Conservation (phyloP, 441 rosid species). For the Melastoma candidum region DNA sequence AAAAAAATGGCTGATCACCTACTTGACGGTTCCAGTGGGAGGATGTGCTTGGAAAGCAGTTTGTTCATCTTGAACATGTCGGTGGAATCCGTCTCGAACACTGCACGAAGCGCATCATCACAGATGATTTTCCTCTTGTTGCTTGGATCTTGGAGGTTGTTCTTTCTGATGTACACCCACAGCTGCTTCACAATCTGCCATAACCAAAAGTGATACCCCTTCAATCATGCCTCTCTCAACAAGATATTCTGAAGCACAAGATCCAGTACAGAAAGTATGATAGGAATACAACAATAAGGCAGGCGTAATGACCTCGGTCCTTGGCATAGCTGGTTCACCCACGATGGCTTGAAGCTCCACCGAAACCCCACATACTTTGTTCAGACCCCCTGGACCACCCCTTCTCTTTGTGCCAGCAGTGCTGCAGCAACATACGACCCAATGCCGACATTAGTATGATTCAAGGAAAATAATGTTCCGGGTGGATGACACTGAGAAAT, state of each 20-base stretch:
- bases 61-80: constrained; percentile 99
- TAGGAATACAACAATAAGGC: no score
- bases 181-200: constrained; percentile 86
- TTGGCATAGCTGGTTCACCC: constrained; percentile 87
- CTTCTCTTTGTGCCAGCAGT: constrained; percentile 68
- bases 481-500: no score
- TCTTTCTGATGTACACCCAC: constrained; percentile 95
- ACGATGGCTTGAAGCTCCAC: constrained; percentile 83
- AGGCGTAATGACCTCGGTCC: constrained; percentile 56
- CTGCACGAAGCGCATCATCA: constrained; percentile 77
- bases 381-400: constrained; percentile 88
- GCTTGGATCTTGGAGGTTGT: constrained; percentile 96
- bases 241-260: no score
- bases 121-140: constrained; percentile 95
- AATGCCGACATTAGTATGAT: no score
- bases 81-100: constrained; percentile 93
- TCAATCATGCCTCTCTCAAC: no score
- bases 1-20: constrained; percentile 15
- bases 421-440: constrained; percentile 32
- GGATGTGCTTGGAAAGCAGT: constrained; percentile 82
- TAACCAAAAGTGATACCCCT: constrained; percentile 14
- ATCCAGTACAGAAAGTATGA: no score
- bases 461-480: no score
- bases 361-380: constrained; percentile 89
- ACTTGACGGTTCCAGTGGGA: constrained; percentile 77